Base-by-base conservation (phyloP, 139 green algal genomes). In the Closterium sp. region DNA sequence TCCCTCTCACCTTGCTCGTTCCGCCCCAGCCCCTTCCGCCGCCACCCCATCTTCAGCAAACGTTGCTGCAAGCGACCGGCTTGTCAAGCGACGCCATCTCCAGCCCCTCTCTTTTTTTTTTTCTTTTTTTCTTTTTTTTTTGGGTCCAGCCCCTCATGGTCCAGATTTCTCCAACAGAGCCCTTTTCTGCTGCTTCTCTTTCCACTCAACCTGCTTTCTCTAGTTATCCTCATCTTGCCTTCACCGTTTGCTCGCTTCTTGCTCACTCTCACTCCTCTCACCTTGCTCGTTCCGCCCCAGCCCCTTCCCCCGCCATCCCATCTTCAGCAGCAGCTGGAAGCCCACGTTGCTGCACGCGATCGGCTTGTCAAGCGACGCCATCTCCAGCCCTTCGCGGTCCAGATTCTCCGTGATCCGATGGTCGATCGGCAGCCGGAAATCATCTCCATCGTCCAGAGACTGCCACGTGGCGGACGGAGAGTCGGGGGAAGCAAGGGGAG, bases 21-120 rank as follows among this genome's bases (percentile, higher is more conserved):
- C 12, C 92, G 91, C 12, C 97, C 97, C 0, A 98, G 95, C 0
- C 97, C 97, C 85, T 93, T 95, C 34, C 97, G 97, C 36, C 90
- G 95, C 97, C 97, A 98, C 12, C 97, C 97, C 97, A 98, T 96
- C 30, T 95, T 95, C 90, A 96, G 94, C 90, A 98, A 93, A 96
- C 93, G 92, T 98, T 98, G 76, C 30, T 89, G 25, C 64, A 87
- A 2, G 94, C 86, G 64, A 97, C 95, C 9, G 90, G 85, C 5
- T 85, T 92, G 35, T 96, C 92, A 5, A 94, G 31, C 3, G 66
- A 91, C 5, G 93, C 91, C n/a, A 91, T 83, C 38, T 95, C 38
- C 1, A 95, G 86, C 1, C 86, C 91, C 0, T 91, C 84, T 32
- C 91, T 93, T n/a, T n/a, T n/a, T n/a, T n/a, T n/a, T n/a, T n/a